Base-by-base conservation (phyloP, 176 grass and related monocot species). In the Oryza officinalis region DNA sequence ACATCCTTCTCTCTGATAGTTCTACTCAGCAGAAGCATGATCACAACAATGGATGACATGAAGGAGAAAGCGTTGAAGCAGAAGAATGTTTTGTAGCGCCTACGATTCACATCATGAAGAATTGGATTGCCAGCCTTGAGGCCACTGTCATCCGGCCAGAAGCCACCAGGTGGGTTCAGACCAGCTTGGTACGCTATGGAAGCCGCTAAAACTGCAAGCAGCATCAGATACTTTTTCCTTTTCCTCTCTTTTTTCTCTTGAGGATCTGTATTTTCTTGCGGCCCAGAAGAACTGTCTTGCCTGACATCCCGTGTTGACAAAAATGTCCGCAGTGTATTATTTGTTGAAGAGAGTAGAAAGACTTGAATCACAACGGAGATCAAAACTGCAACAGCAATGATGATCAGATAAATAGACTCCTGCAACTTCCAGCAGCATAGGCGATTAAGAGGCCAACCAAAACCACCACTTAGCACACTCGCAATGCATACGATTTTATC, bases 151-250 rank as follows among this genome's bases (percentile, higher is more conserved):
- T 72, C 44, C 25, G 73, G 27, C 88, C 88, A 90, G 13, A 75
- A 49, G 4, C 88, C 74, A 70, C 84, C 88, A 4, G 84, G 87
- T 47, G 84, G 81, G 54, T 84, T 92, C 3, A 92, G 57, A 37
- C 91, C 91, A 38, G 87, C 87, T 44, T 89, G 87, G 50, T 89
- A 89, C 0, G 91, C 77, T 20, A 89, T 76, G 1, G 76, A 86
- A 14, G 91, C 80, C 8, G 80, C 87, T 26, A 92, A 68, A 61
- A 84, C 43, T 54, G 91, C 91, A 80, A 92, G 76, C 6, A 92
- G 84, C 84, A 92, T 87, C 38, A 92, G 22, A 35, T 79, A 88
- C 22, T 88, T 84, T 60, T 74, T 68, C 20, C 31, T 72, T 67
- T 88, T 88, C 13, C 18, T 77, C 63, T 13, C 23, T 31, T 31